Percentiles rank a stretch among this genome's conserved stretches.
phyloP scores from a whole-genome alignment of 345 rosid genomes.

The Draba incana region DNA sequence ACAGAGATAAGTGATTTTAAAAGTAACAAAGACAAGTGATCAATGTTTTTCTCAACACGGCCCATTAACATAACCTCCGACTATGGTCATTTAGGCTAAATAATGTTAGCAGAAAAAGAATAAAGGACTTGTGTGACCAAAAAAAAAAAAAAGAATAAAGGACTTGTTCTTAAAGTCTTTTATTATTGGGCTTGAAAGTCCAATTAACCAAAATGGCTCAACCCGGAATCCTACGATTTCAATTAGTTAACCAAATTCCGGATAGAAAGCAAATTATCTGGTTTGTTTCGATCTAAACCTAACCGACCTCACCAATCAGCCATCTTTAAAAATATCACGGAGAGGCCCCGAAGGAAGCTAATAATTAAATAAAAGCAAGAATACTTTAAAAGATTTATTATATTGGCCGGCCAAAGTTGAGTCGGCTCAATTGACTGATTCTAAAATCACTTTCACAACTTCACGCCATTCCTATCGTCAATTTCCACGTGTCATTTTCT shows the following conservation, averaged over 20 bases:
- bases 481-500: slow-evolving; percentile 8
- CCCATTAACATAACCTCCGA: background rate
- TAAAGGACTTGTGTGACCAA: no score
- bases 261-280: background rate
- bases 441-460: slow-evolving; percentile 1
- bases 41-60: background rate
- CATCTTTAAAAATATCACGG: background rate
- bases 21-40: no score
- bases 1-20: no score
- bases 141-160: no score
- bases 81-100: background rate
- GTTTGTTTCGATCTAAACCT: background rate
- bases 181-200: no score
- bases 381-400: background rate
- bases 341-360: slow-evolving; percentile 4
- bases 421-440: slow-evolving; percentile 31
- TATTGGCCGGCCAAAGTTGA: slow-evolving; percentile 37
- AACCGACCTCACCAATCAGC: slow-evolving; percentile 19
- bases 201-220: no score
- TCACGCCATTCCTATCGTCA: slow-evolving; percentile 26
- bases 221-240: no score
- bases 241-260: no score
- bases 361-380: background rate
- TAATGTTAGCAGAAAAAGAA: background rate
- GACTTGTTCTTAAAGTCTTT: no score